phyloP scores from a whole-genome alignment of 2,329 filamentous ascomycete genomes.

The Celoporthe dispersa region DNA sequence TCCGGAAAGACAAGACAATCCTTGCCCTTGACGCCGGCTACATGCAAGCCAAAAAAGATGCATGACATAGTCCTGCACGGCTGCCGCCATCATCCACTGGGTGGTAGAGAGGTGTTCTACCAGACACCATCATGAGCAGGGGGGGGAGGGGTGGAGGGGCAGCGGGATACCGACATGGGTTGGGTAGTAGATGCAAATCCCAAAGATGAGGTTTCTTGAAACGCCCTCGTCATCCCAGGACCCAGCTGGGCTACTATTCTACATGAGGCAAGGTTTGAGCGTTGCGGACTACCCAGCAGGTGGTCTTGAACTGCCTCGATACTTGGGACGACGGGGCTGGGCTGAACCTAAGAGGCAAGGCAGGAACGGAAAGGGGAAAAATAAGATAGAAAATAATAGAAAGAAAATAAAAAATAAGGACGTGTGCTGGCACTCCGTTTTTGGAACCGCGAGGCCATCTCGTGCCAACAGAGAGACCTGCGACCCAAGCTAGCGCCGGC shows the following conservation, averaged over 20 bases:
- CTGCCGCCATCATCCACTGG: constrained; percentile 7
- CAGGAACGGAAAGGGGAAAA: not conserved
- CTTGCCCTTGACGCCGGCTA: constrained; percentile 13
- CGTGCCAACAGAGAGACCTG: not conserved
- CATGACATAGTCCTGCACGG: constrained; percentile 24
- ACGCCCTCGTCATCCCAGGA: not conserved
- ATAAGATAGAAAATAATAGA: no score
- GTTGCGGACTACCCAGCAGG: not conserved
- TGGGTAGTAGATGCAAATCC: constrained; percentile 8
- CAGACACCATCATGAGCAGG: constrained; percentile 8
- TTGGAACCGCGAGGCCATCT: not conserved
- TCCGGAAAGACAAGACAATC: constrained; percentile 36
- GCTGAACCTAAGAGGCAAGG: not conserved
- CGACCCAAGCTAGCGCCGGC: not conserved
- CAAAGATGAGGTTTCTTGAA: constrained; percentile 9
- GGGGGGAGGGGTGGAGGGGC: not conserved
- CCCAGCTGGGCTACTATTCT: not conserved
- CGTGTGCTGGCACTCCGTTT: constrained; percentile 3
- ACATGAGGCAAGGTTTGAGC: not conserved
- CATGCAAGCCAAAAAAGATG: constrained; percentile 21
- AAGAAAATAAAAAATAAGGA: not conserved
- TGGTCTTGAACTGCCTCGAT: not conserved
- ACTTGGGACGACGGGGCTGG: not conserved
- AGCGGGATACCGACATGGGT: constrained; percentile 1
- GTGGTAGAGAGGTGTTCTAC: constrained; percentile 2